Conservation (phyloP, 768 basidiomycete genomes). For the Phlebiopsis flavidoalba region DNA sequence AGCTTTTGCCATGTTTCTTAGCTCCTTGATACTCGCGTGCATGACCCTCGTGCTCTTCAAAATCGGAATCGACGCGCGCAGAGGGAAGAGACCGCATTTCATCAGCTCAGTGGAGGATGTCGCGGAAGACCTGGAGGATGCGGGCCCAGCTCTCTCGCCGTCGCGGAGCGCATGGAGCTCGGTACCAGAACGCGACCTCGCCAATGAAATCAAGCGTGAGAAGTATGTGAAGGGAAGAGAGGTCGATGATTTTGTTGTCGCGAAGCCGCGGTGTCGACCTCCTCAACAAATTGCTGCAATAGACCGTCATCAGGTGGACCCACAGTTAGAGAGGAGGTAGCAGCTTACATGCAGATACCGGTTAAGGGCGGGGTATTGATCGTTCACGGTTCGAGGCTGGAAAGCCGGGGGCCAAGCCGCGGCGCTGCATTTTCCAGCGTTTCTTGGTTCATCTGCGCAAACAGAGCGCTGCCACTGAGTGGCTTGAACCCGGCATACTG, state of each 20-base stretch:
- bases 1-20: background rate
- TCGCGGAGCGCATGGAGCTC: background rate
- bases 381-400: background rate
- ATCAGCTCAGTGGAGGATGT: conserved; percentile 1
- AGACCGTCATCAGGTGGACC: background rate
- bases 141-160: background rate
- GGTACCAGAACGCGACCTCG: background rate
- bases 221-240: background rate
- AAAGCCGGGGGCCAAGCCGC: background rate
- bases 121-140: background rate
- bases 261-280: background rate
- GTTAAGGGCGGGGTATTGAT: background rate
- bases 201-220: conserved; percentile 1
- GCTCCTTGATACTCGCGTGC: background rate
- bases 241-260: background rate
- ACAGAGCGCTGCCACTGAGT: conserved; percentile 1
- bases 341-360: background rate
- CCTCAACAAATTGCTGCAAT: background rate
- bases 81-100: conserved; percentile 1
- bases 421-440: background rate
- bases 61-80: background rate
- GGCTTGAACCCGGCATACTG: conserved; percentile 2
- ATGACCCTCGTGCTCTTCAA: conserved; percentile 1
- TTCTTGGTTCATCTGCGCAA: conserved; percentile 3
- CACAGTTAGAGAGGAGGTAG: background rate